A percentile compares a stretch with the other conserved stretches of the same genome.
phyloP scores from a whole-genome alignment of 306 rosid species.

The Corylus americana region DNA sequence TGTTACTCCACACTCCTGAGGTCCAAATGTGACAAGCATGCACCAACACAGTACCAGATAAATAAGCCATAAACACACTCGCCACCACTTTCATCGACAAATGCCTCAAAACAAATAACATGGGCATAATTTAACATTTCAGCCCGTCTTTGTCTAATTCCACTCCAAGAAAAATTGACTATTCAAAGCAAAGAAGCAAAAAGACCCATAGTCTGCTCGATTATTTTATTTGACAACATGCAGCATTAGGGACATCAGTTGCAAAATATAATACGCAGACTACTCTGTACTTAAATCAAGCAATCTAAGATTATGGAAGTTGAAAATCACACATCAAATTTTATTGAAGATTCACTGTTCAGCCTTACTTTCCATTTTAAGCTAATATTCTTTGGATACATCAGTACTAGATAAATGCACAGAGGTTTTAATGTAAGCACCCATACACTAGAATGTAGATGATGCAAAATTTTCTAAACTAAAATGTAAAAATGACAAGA shows the following conservation, averaged over 20 bases:
- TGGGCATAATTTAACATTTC: neutral
- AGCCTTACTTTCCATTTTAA: neutral
- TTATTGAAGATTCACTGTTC: neutral
- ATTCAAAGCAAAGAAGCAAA: neutral
- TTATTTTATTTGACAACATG: neutral
- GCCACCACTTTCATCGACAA: neutral
- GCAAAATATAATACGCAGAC: neutral
- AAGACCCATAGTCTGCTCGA: neutral
- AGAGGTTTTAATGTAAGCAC: neutral
- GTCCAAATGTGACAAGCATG: neutral
- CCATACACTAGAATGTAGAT: neutral
- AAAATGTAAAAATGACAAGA: neutral
- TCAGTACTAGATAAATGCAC: neutral
- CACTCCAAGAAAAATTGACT: too few relatives aligned
- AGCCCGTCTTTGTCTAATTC: too few relatives aligned
- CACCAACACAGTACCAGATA: neutral
- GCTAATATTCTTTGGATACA: neutral
- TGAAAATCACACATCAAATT: neutral
- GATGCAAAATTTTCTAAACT: neutral
- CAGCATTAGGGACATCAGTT: neutral
- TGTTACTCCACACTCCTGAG: neutral
- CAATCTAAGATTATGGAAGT: neutral
- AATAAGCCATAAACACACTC: too few relatives aligned
- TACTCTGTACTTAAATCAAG: neutral
- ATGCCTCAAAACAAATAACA: neutral